A percentile compares a stretch with the other conserved stretches of the same genome.
These are phyloP conservation scores for Pecoramyces ruminantium DNA, from an alignment of 192 early-diverging fungal species.

Conservation along the genomic window DNA sequence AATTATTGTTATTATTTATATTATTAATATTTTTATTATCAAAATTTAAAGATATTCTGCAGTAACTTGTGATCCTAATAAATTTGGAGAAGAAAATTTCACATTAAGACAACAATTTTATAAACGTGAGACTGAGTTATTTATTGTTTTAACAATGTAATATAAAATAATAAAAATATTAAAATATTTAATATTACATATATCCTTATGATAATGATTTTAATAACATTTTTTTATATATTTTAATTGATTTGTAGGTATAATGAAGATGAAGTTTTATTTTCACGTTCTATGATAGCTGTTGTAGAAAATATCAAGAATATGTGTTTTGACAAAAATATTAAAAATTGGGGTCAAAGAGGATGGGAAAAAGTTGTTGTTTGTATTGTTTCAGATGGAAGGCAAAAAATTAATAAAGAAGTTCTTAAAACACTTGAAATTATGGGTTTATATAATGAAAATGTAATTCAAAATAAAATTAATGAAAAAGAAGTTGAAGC, in stretches of 20 bases:
- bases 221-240: no score
- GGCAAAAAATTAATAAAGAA: constrained; percentile 60
- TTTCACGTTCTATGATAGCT: no score
- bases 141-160: constrained; percentile 85
- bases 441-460: constrained; percentile 73
- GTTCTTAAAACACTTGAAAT: constrained; percentile 62
- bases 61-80: constrained; percentile 67
- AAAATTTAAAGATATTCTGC: constrained; percentile 27
- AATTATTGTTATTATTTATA: no score
- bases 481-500: background rate
- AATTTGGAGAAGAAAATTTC: constrained; percentile 58
- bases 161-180: no score
- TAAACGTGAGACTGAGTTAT: constrained; percentile 66
- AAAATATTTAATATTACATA: no score
- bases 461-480: constrained; percentile 33
- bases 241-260: no score
- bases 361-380: constrained; percentile 85
- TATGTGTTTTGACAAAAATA: background rate
- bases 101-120: constrained; percentile 57
- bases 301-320: background rate
- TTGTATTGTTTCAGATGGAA: constrained; percentile 80
- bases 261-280: no score
- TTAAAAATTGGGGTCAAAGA: constrained; percentile 1
- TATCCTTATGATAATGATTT: no score
- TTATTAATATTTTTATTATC: no score